Percentiles rank a stretch among this genome's conserved stretches.
phyloP scores from a whole-genome alignment of 805 yeast species.

The Myxozyma neglecta region DNA sequence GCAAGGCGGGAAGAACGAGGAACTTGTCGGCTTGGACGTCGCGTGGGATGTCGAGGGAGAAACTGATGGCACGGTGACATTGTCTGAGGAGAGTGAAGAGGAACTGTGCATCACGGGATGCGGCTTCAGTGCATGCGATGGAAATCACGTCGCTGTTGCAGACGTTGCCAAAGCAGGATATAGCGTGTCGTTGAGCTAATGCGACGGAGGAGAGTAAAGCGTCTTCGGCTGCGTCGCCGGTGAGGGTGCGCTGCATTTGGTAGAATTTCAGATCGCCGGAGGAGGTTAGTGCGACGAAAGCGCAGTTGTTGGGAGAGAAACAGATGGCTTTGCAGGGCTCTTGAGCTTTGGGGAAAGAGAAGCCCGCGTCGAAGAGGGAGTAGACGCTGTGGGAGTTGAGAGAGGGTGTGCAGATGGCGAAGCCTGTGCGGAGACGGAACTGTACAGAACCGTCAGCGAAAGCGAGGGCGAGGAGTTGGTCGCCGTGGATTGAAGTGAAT shows the following conservation, averaged over 20 bases:
- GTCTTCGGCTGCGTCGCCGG: slow-evolving; percentile 17
- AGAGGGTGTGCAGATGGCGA: slow-evolving; percentile 4
- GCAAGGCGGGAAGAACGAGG: slow-evolving; percentile 74
- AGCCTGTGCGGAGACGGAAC: slow-evolving; percentile 17
- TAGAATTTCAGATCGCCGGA: slow-evolving; percentile 29
- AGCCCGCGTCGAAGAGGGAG: slow-evolving; percentile 34
- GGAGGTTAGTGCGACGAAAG: slow-evolving; percentile 33
- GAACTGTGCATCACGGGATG: slow-evolving; percentile 38
- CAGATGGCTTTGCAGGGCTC: slow-evolving; percentile 31
- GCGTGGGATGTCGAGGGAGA: slow-evolving; percentile 65
- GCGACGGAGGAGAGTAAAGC: slow-evolving; percentile 50
- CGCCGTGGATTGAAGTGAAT: slow-evolving; percentile 10
- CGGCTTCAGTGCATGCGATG: slow-evolving; percentile 53
- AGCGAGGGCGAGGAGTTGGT: slow-evolving; percentile 12
- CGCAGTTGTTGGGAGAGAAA: slow-evolving; percentile 40
- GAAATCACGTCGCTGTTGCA: slow-evolving; percentile 70
- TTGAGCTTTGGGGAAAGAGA: slow-evolving; percentile 28
- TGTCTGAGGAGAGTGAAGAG: slow-evolving; percentile 56
- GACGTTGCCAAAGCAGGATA: slow-evolving; percentile 65
- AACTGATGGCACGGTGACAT: slow-evolving; percentile 71
- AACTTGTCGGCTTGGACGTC: slow-evolving; percentile 72
- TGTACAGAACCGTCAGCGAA: slow-evolving; percentile 28
- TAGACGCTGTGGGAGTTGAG: slow-evolving; percentile 25
- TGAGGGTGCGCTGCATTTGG: slow-evolving; percentile 19
- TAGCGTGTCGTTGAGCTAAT: slow-evolving; percentile 65